Evolutionary conservation across 305 asterid species (phyloP).

Genomic region (Fraxinus sp.): DNA sequence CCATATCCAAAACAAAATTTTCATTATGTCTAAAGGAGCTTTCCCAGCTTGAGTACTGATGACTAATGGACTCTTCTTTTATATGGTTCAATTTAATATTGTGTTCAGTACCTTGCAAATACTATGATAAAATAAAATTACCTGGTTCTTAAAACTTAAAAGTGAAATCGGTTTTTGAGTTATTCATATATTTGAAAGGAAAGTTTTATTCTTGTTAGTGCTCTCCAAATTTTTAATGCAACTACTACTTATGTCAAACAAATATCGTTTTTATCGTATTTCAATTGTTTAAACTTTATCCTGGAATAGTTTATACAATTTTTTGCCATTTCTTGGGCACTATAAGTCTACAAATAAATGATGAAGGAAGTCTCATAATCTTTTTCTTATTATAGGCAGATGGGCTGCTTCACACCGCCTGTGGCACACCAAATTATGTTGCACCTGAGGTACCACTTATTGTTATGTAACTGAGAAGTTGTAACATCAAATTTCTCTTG

Average conservation of each 20-base stretch:
- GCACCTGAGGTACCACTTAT: constrained; percentile 74
- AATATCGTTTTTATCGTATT: neutral
- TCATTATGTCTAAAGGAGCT: neutral
- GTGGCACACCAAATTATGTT: constrained; percentile 89
- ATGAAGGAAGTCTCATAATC: constrained; percentile 12
- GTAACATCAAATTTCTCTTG: constrained; percentile 16
- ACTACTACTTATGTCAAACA: neutral
- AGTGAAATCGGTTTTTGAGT: neutral
- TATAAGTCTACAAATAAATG: neutral
- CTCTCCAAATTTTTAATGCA: neutral
- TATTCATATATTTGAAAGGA: neutral
- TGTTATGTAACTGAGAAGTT: constrained; percentile 16
- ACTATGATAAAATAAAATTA: neutral
- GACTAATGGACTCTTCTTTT: neutral
- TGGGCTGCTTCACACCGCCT: constrained; percentile 84
- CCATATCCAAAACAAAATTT: neutral
- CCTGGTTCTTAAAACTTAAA: neutral
- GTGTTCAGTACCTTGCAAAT: neutral
- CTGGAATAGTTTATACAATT: neutral
- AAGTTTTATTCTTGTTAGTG: neutral
- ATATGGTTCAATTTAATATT: constrained; percentile 1
- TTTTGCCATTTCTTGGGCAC: constrained; percentile 1
- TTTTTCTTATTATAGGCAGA: constrained; percentile 50
- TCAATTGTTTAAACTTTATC: neutral
- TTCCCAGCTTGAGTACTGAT: constrained; percentile 4